Base-by-base conservation (phyloP, 768 basidiomycete genomes). In the Clathrus columnatus region DNA sequence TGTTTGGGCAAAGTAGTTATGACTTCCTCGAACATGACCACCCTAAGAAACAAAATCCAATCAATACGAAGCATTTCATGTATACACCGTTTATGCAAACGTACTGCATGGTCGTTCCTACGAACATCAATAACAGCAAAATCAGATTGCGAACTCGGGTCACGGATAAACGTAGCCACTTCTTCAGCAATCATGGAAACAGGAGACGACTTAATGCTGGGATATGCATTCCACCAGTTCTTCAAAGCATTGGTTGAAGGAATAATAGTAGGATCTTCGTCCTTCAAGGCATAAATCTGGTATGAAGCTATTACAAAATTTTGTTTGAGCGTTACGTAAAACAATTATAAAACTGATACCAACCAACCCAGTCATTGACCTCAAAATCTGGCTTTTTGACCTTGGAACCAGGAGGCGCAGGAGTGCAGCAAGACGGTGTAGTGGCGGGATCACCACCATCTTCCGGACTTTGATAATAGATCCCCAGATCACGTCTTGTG, bases 151-250 rank as follows among this genome's bases (percentile, higher is more conserved):
- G 36, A n/a, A 36, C n/a, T 36, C n/a, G 36, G 11, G 7, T 32
- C 30, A 2, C 36, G 36, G 36, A 36, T 36, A n/a, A 36, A n/a
- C 11, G 11, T 11, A 2, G 23, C 50, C 5, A 32, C 24, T 23
- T 28, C 30, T 21, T 41, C 32, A 17, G 29, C 14, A 14, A 4
- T 7, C 16, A 60, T 44, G 1, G 63, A 61, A 5, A 70, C 68
- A 1, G 68, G 61, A 1, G 75, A 71, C 41, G 62, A 61, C 30
- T 20, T 2, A 57, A 68, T 65, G 5, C 60, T 44, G 0, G 81
- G 81, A 60, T 76, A 81, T 0, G 78, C 79, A 52, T 80, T 75
- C 78, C 77, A 80, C 77, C 76, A 81, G 2, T 68, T 67, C 16
- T 67, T 62, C 28, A 81, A 69, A 4, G 69, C 60, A 1, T 50